Conservation (phyloP, 2,329 filamentous ascomycete genomes). For the Colletotrichum graminicola region DNA sequence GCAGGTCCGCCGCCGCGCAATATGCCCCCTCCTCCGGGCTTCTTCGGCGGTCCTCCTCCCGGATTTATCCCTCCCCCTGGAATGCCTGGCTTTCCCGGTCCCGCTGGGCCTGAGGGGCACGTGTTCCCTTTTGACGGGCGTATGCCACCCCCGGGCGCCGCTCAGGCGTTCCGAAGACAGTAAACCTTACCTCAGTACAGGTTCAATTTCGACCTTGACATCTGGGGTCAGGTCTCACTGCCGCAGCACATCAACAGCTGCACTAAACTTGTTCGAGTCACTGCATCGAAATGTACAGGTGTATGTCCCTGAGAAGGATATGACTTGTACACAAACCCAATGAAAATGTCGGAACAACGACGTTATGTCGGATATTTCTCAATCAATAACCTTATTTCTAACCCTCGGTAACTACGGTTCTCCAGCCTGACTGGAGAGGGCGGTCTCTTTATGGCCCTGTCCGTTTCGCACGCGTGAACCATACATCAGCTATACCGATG, state of each 20-base stretch:
- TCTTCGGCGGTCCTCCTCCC: slow-evolving; percentile 62
- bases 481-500: not conserved
- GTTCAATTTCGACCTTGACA: slow-evolving; percentile 2
- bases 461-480: slow-evolving; percentile 4
- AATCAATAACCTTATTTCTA: slow-evolving; percentile 14
- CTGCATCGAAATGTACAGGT: slow-evolving; percentile 18
- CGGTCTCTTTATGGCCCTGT: not conserved
- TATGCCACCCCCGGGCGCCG: slow-evolving; percentile 63
- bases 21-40: slow-evolving; percentile 70
- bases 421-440: not conserved
- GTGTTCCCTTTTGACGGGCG: slow-evolving; percentile 68
- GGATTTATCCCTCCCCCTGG: slow-evolving; percentile 68
- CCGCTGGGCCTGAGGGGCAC: slow-evolving; percentile 60
- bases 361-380: slow-evolving; percentile 27
- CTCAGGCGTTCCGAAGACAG: slow-evolving; percentile 54
- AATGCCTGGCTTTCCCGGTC: slow-evolving; percentile 69
- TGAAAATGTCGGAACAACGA: slow-evolving; percentile 22
- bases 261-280: slow-evolving; percentile 20
- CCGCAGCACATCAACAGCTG: slow-evolving; percentile 23
- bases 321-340: slow-evolving; percentile 26
- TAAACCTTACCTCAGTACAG: slow-evolving; percentile 32
- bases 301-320: slow-evolving; percentile 10
- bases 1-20: slow-evolving; percentile 64
- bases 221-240: slow-evolving; percentile 6
- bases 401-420: slow-evolving; percentile 16